Conservation (phyloP, 75 land plant genomes). For the Selaginella tamariscina region DNA sequence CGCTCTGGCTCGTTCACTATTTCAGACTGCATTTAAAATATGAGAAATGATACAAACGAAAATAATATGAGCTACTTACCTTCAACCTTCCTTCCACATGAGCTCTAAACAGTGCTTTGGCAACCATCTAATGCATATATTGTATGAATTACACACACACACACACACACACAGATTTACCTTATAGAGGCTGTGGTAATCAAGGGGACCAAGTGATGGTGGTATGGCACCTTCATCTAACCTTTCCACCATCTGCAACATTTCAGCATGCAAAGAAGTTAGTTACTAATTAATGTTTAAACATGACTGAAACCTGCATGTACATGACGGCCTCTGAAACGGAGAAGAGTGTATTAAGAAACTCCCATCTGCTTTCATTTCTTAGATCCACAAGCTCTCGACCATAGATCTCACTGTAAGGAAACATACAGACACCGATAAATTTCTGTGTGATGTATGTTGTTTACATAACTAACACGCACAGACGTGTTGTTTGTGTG, state of each 20-base stretch:
- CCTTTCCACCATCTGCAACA: conserved; percentile 80
- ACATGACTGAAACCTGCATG: conserved; percentile 96
- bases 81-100: conserved; percentile 97
- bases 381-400: conserved; percentile 91
- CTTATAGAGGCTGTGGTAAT: conserved; percentile 78
- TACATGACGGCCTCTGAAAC: conserved; percentile 91
- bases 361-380: conserved; percentile 90
- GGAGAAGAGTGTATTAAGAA: conserved; percentile 88
- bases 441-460: not conserved
- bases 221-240: conserved; percentile 81
- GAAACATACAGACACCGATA: not conserved
- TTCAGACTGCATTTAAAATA: conserved; percentile 49
- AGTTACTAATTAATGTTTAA: too few relatives aligned
- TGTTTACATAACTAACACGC: not conserved
- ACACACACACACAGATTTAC: conserved; percentile 16
- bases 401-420: conserved; percentile 85
- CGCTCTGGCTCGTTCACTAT: conserved; percentile 84
- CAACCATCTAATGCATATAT: conserved; percentile 58
- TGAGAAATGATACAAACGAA: not conserved
- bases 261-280: too few relatives aligned
- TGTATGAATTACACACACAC: not conserved
- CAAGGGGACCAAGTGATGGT: conserved; percentile 57
- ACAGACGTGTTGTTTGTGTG: not conserved
- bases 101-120: conserved; percentile 84
- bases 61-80: conserved; percentile 28